Evolutionary conservation across 1,139 yeast species (phyloP), one percentile per base, ranked within the genome.

Genomic region (Wickerhamiella infanticola): DNA sequence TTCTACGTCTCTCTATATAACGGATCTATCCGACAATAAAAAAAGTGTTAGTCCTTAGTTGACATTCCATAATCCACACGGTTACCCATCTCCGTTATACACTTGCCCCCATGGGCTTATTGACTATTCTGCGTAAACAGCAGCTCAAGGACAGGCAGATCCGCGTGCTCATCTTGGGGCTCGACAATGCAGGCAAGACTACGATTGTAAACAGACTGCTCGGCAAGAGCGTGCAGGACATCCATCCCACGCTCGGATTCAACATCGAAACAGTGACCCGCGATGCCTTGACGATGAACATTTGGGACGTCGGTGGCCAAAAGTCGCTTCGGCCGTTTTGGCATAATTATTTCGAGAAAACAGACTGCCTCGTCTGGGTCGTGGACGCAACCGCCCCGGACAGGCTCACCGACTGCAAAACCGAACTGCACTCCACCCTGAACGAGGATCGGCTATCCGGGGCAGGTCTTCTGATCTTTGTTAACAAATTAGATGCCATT

Each of bases 291-390:
- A 63, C 60, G 39, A 53, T 68, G 37, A 65, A 66, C 42, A 55
- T 64, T 61, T 77, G 66, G 96, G 96, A 85, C 58, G 77, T 86
- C 8, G 96, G 96, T 2, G 96, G 96, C 0, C 95, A 86, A 60
- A 67, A 73, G 11, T 73, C 83, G 18, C 64, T 85, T 43, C 69
- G 95, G 42, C 77, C 84, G 24, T 85, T 85, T 60, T 85, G 96
- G 96, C 77, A 83, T 48, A 86, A 86, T 63, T 85, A 86, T 63
- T 86, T 82, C 58, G 96, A 86, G 52, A 77, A 76, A 54, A 82
- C 95, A 5, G 90, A 88, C 56, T 74, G 77, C 11, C 68, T 88
- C 26, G 63, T 88, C n/a, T 88, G 97, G 96, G 95, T 88, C n/a
- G 73, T 88, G 8, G 97, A 90, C 62, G 73, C 77, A 3, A 67